phyloP scores from a whole-genome alignment of 2,329 filamentous ascomycete genomes.

The Volutella citrinella region DNA sequence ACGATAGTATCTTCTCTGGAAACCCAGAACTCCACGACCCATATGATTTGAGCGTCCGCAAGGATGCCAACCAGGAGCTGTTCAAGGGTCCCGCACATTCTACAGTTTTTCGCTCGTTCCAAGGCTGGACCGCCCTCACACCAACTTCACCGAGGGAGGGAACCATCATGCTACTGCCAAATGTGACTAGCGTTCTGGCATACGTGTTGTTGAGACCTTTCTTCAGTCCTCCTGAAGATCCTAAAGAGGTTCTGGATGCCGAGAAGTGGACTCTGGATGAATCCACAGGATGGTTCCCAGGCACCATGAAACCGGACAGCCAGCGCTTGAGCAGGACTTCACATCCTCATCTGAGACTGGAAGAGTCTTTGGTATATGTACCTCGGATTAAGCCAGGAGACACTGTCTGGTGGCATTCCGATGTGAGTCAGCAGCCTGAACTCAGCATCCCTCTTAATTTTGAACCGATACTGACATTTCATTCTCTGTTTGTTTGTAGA shows the following conservation, averaged over 20 bases:
- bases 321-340: conserved; percentile 18
- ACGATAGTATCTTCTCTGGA: conserved; percentile 35
- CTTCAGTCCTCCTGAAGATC: conserved; percentile 31
- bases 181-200: conserved; percentile 32
- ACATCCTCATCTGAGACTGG: conserved; percentile 37
- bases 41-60: conserved; percentile 34
- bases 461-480: not conserved
- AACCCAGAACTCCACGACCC: conserved; percentile 33
- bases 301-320: conserved; percentile 28
- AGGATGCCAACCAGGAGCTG: conserved; percentile 30
- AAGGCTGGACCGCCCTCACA: conserved; percentile 42
- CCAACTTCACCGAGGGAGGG: conserved; percentile 31
- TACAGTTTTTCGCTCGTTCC: conserved; percentile 35
- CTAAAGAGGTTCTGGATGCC: conserved; percentile 31
- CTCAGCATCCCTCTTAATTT: too few species aligned
- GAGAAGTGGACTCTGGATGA: conserved; percentile 34
- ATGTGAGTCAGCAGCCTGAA: conserved; percentile 26
- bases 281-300: conserved; percentile 33
- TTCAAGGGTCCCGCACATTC: conserved; percentile 36
- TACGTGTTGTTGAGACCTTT: conserved; percentile 42
- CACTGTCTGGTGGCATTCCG: conserved; percentile 19
- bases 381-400: conserved; percentile 21
- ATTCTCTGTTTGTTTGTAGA: too few species aligned
- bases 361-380: conserved; percentile 35
- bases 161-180: conserved; percentile 38